Evolutionary conservation across 176 grass and related monocot genomes (phyloP).

Genomic region (Chrysopogon serrulatus): DNA sequence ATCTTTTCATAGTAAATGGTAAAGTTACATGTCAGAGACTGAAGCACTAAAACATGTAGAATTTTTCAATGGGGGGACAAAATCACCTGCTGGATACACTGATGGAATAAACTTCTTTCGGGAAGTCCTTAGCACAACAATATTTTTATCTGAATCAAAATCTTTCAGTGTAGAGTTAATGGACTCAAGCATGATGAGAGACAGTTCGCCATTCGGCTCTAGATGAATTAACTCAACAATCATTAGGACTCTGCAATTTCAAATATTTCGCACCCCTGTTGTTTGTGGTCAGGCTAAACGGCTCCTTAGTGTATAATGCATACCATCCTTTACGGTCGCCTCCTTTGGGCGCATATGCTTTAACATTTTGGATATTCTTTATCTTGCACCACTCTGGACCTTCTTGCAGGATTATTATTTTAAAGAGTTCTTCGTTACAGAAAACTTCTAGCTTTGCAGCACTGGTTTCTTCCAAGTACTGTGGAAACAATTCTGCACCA

Average conservation of each 20-base stretch:
- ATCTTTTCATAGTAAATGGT: neutral
- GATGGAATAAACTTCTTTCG: neutral
- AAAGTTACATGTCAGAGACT: neutral
- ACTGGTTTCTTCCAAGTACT: conserved; percentile 25
- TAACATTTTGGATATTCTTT: conserved; percentile 28
- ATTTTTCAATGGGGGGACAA: too few species aligned
- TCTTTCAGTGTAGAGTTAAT: neutral
- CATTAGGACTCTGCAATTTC: neutral
- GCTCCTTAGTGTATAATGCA: neutral
- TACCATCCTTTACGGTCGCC: conserved; percentile 4
- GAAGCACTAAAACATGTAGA: too few species aligned
- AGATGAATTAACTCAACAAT: neutral
- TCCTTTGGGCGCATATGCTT: conserved; percentile 16
- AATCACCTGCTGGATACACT: neutral
- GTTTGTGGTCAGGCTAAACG: conserved; percentile 23
- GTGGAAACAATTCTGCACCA: conserved; percentile 15
- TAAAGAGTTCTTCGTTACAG: conserved; percentile 19
- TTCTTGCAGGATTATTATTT: conserved; percentile 9
- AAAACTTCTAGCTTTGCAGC: conserved; percentile 30
- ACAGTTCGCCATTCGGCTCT: neutral
- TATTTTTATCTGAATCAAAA: too few species aligned
- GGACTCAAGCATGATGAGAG: neutral
- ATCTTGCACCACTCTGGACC: conserved; percentile 39
- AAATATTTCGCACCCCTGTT: neutral
- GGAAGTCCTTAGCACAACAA: neutral